phyloP scores from a whole-genome alignment of 176 grass and related monocot species.

The Chrysopogon serrulatus region DNA sequence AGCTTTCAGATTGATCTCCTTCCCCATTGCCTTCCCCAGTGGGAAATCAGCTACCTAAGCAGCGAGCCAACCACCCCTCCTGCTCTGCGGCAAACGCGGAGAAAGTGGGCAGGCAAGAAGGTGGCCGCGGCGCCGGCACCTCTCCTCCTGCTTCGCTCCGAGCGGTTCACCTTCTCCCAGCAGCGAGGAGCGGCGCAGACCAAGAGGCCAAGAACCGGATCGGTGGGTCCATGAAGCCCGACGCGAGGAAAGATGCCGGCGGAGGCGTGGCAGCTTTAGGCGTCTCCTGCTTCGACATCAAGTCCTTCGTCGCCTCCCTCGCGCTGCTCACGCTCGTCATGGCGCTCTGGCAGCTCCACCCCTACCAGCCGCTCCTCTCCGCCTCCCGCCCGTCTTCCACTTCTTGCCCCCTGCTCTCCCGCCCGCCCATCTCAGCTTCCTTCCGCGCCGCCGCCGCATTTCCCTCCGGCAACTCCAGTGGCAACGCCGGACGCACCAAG shows the following conservation, averaged over 20 bases:
- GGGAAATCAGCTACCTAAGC: not conserved
- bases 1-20: not conserved
- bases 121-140: not conserved
- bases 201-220: not conserved
- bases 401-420: not conserved
- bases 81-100: not conserved
- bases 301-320: conserved; percentile 72
- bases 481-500: not conserved
- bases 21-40: not conserved
- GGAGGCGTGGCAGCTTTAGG: conserved; percentile 13
- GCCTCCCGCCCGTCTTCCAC: conserved; percentile 14
- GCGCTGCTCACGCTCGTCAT: conserved; percentile 57
- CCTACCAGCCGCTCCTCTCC: conserved; percentile 34
- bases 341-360: conserved; percentile 68
- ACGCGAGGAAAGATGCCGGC: conserved; percentile 30
- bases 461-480: conserved; percentile 1
- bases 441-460: not conserved
- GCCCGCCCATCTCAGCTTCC: not conserved
- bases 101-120: not conserved
- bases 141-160: not conserved
- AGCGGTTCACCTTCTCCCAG: not conserved
- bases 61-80: not conserved
- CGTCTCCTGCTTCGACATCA: conserved; percentile 64
- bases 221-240: conserved; percentile 31
- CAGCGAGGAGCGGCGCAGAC: not conserved